Evolutionary conservation across 1,284 basidiomycete genomes (phyloP).

Genomic region (Ustilago vetiveriae): DNA sequence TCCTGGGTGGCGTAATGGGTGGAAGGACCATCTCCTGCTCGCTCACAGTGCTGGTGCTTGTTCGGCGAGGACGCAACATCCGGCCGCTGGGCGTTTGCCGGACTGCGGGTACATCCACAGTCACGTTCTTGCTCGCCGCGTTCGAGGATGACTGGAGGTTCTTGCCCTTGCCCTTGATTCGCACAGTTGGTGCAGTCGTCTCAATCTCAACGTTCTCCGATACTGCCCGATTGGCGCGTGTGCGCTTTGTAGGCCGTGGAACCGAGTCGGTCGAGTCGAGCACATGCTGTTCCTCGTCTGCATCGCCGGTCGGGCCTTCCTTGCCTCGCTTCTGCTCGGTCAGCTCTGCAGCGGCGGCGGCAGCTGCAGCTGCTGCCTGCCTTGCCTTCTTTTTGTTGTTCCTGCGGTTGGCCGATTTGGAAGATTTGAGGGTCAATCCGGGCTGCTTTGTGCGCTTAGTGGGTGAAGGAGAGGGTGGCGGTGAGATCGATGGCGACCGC

Average conservation of each 20-base stretch:
- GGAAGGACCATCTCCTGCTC: constrained; percentile 1
- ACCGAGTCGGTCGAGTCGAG: constrained; percentile 8
- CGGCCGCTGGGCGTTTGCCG: constrained; percentile 14
- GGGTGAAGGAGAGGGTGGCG: constrained; percentile 31
- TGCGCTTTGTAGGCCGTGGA: constrained; percentile 10
- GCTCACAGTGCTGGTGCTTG: constrained; percentile 1
- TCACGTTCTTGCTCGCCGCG: background rate
- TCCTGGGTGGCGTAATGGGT: constrained; percentile 16
- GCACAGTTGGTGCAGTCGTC: background rate
- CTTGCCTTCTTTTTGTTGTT: constrained; percentile 25
- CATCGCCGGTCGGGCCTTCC: background rate
- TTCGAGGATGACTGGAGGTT: background rate
- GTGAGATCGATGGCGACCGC: constrained; percentile 27
- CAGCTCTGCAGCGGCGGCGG: constrained; percentile 3
- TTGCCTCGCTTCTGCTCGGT: constrained; percentile 9
- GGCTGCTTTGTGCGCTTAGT: constrained; percentile 23
- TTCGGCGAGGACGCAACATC: constrained; percentile 16
- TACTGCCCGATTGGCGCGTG: constrained; percentile 1
- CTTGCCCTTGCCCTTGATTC: constrained; percentile 6
- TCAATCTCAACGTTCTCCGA: background rate
- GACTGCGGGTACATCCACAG: background rate
- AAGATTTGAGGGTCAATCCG: constrained; percentile 6
- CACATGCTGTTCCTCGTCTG: constrained; percentile 24
- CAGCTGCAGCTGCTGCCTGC: constrained; percentile 9
- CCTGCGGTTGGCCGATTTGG: constrained; percentile 22